Base-by-base conservation (phyloP, 495 filamentous ascomycete species). In the Melanomma pulvis-pyrius region DNA sequence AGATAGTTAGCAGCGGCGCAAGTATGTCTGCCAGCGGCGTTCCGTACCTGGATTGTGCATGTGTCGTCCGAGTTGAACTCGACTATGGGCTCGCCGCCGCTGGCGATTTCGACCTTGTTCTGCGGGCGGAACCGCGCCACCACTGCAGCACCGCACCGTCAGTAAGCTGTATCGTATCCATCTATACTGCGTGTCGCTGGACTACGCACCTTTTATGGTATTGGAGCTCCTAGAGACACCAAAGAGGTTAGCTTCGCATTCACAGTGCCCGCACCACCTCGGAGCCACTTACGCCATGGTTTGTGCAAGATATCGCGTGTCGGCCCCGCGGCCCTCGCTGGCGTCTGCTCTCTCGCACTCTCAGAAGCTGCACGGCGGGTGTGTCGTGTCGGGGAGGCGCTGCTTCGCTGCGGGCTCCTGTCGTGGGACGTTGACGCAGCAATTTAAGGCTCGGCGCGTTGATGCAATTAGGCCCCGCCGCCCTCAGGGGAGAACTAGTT, bases 51-150 rank as follows among this genome's bases (percentile, higher is more conserved):
- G 74, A 98, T 82, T 48, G 75, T 82, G 80, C 96, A 98, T 73
- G 93, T 97, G 72, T 98, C 92, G 51, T 91, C 89, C 65, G 87
- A 86, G 74, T 92, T 86, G 74, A 98, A 98, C 30, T 82, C 79
- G 46, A 98, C 94, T 68, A 98, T 92, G 62, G 92, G 88, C 78
- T 93, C 86, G 77, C 96, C 94, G 68, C 94, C 96, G 62, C 88
- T 91, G 62, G 88, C 83, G 70, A 94, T 82, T 79, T 98, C 94
- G 69, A 92, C 81, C 76, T 90, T 92, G 81, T 98, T 98, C 77
- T 96, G 93, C 67, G 94, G 94, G 67, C 94, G 88, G 79, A 98
- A 98, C 71, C 94, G 91, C 79, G 93, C 94, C 77, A 98, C 92
- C 74, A 98, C 94, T 80, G 67, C 30, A 57, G 47, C 15, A 46